Evolutionary conservation across 345 rosid species (phyloP).

Genomic region (Reutealis trisperma): DNA sequence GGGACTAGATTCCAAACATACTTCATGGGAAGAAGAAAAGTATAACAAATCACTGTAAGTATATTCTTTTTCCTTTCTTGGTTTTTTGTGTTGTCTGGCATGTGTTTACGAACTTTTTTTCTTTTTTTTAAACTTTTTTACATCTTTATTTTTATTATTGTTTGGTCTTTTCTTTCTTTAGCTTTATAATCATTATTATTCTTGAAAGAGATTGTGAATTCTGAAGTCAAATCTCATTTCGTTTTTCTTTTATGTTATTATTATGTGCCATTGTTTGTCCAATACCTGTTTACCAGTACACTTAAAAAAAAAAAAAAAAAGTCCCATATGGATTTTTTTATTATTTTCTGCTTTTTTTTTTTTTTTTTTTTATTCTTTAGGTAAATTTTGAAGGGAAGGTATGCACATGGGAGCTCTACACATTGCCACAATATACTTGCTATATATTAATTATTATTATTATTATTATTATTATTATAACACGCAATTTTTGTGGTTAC

Average conservation of each 20-base stretch:
- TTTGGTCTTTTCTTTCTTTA: background rate
- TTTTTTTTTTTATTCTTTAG: background rate
- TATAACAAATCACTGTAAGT: conserved; percentile 28
- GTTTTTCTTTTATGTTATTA: no score
- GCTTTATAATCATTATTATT: background rate
- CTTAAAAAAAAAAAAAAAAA: background rate
- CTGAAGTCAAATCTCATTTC: background rate
- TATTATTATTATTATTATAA: no score
- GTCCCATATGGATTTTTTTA: no score
- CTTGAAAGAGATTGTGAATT: background rate
- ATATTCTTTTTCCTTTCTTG: conserved; percentile 15
- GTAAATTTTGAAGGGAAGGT: no score
- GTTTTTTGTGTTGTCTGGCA: conserved; percentile 11
- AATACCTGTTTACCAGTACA: no score
- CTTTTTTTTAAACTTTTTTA: no score
- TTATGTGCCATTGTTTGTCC: background rate
- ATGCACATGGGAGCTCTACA: no score
- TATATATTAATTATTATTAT: no score
- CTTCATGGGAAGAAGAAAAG: background rate
- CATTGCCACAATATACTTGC: no score
- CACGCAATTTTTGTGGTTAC: no score
- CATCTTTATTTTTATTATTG: background rate
- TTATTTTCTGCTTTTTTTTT: no score
- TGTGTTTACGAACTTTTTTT: conserved; percentile 12
- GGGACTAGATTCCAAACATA: conserved; percentile 26